Conservation (phyloP, 1,139 yeast genomes). For the Arxiozyma bovina region DNA sequence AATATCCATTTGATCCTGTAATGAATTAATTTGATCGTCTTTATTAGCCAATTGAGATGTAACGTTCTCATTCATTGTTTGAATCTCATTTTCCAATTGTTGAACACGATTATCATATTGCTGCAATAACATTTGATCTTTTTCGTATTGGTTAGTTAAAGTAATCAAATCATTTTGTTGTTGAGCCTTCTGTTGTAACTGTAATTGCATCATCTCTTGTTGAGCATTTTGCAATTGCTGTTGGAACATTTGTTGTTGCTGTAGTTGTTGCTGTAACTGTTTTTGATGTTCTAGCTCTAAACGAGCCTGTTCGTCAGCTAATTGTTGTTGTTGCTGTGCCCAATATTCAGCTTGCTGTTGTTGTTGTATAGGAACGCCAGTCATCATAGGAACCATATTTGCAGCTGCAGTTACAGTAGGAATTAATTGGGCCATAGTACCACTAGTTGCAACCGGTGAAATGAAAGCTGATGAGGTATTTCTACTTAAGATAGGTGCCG, state of each 20-base stretch:
- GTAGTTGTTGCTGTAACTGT: slow-evolving; percentile 57
- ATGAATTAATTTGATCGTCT: slow-evolving; percentile 58
- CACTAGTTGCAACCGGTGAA: slow-evolving; percentile 6
- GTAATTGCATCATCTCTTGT: slow-evolving; percentile 15
- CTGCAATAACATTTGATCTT: slow-evolving; percentile 72
- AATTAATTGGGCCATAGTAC: slow-evolving; percentile 7
- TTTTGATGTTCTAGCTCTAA: slow-evolving; percentile 42
- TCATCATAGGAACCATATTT: slow-evolving; percentile 11
- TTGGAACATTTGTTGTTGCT: slow-evolving; percentile 64
- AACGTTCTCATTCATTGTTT: slow-evolving; percentile 54
- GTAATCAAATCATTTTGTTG: slow-evolving; percentile 71
- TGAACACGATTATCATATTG: slow-evolving; percentile 86
- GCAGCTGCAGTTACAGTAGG: slow-evolving; percentile 17
- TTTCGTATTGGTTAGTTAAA: slow-evolving; percentile 75
- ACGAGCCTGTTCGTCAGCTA: slow-evolving; percentile 40
- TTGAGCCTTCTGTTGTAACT: slow-evolving; percentile 57
- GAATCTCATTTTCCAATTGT: slow-evolving; percentile 67
- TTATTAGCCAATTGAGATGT: slow-evolving; percentile 69
- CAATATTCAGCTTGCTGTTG: slow-evolving; percentile 36
- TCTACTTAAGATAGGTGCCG: slow-evolving; percentile 1
- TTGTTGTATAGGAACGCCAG: slow-evolving; percentile 6
- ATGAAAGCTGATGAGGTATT: background rate
- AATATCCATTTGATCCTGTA: slow-evolving; percentile 66
- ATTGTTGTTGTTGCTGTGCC: slow-evolving; percentile 36
- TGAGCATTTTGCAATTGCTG: slow-evolving; percentile 42